Conservation (phyloP, 73 alveolate genomes). For the Blepharisma stoltei region DNA sequence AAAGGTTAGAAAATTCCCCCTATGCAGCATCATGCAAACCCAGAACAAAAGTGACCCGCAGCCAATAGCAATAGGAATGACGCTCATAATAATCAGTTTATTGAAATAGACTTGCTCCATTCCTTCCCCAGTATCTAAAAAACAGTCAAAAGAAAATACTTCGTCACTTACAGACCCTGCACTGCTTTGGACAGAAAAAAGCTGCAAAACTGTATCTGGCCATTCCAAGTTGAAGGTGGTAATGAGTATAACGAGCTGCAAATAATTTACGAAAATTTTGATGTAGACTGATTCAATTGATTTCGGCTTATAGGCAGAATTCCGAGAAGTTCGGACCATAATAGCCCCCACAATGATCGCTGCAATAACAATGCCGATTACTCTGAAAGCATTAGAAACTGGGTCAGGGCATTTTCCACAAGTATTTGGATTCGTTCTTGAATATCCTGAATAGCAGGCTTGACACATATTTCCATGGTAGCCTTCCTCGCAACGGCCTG, state of each 20-base stretch:
- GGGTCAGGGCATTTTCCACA: slow-evolving; percentile 39
- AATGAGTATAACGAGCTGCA: slow-evolving; percentile 37
- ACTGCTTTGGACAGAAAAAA: slow-evolving; percentile 15
- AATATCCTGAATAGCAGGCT: slow-evolving; percentile 24
- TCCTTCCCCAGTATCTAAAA: slow-evolving; percentile 21
- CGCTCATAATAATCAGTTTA: slow-evolving; percentile 33
- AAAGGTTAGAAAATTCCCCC: not conserved
- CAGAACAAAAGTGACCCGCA: slow-evolving; percentile 29
- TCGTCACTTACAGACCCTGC: slow-evolving; percentile 34
- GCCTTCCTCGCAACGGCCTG: slow-evolving; percentile 39
- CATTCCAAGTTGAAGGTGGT: slow-evolving; percentile 39
- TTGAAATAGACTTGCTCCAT: slow-evolving; percentile 33
- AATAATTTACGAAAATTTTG: slow-evolving; percentile 48
- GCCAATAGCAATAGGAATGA: slow-evolving; percentile 36
- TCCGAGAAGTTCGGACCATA: slow-evolving; percentile 35
- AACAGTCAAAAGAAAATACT: slow-evolving; percentile 52
- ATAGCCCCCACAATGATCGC: not conserved
- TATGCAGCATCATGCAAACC: slow-evolving; percentile 24
- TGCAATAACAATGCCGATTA: not conserved
- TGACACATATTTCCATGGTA: slow-evolving; percentile 42
- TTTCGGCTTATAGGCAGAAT: slow-evolving; percentile 35
- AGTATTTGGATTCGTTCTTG: slow-evolving; percentile 5
- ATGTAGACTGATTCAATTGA: slow-evolving; percentile 48
- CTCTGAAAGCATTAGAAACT: not conserved
- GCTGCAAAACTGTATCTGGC: slow-evolving; percentile 37